Percentiles rank a stretch among this genome's conserved stretches.
phyloP scores from a whole-genome alignment of 1,284 basidiomycete genomes.

The Thelephora terrestris region DNA sequence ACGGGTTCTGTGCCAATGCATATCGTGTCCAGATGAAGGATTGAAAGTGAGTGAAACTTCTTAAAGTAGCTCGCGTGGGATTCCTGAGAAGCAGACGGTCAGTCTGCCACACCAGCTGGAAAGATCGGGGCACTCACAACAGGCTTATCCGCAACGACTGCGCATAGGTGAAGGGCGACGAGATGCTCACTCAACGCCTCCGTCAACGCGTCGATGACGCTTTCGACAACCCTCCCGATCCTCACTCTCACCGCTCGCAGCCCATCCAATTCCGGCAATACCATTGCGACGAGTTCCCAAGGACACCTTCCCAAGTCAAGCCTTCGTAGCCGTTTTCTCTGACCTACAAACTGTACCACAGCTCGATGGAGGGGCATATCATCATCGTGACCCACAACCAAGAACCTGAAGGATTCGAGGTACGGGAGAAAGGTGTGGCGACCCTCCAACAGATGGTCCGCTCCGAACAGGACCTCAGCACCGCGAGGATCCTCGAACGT shows the following conservation, averaged over 20 bases:
- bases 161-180: conserved; percentile 42
- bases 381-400: conserved; percentile 52
- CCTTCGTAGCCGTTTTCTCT: conserved; percentile 35
- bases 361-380: conserved; percentile 40
- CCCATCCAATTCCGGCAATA: conserved; percentile 38
- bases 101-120: not conserved
- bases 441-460: conserved; percentile 48
- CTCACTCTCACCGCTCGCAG: conserved; percentile 45
- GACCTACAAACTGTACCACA: conserved; percentile 42
- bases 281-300: conserved; percentile 43
- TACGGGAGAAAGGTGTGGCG: conserved; percentile 50
- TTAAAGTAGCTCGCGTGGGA: conserved; percentile 38
- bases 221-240: conserved; percentile 34
- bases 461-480: conserved; percentile 50
- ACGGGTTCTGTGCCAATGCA: conserved; percentile 22
- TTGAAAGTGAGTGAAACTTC: conserved; percentile 37
- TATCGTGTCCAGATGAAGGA: conserved; percentile 42
- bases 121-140: conserved; percentile 29
- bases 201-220: conserved; percentile 25
- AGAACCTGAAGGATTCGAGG: conserved; percentile 49
- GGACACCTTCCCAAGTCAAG: conserved; percentile 55
- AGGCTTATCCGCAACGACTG: conserved; percentile 35
- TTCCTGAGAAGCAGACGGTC: conserved; percentile 25
- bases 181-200: conserved; percentile 36
- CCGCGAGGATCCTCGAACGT: conserved; percentile 48